These are phyloP conservation scores for Penicillium fuscoglaucum DNA, from an alignment of 2,329 filamentous ascomycete genomes.

Conservation along the genomic window DNA sequence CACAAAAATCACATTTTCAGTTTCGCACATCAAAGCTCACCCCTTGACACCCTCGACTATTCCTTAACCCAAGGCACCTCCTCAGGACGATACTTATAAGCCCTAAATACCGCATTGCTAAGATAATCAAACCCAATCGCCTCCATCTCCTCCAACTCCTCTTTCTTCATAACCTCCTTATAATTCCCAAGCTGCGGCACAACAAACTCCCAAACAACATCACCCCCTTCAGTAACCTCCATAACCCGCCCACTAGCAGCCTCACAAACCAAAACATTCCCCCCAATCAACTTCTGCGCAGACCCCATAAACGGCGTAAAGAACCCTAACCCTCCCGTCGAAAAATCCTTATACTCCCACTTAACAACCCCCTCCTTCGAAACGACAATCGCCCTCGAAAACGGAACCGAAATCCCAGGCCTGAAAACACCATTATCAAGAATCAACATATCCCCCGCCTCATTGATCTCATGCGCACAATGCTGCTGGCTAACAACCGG, in stretches of 20 bases:
- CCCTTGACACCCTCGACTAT: background rate
- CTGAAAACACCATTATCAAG: constrained; percentile 51
- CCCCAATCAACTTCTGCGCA: constrained; percentile 44
- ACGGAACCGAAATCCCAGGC: constrained; percentile 43
- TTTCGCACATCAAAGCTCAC: background rate
- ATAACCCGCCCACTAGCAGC: constrained; percentile 40
- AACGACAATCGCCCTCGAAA: constrained; percentile 47
- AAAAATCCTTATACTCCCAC: constrained; percentile 48
- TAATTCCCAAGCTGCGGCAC: constrained; percentile 46
- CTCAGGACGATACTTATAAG: constrained; percentile 46
- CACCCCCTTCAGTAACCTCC: constrained; percentile 45
- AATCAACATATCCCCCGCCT: constrained; percentile 46
- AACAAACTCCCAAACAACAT: constrained; percentile 49
- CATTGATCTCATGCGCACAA: constrained; percentile 43
- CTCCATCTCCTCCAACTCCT: constrained; percentile 35
- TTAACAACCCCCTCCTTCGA: constrained; percentile 41
- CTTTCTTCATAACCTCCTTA: constrained; percentile 24
- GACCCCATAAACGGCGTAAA: constrained; percentile 53
- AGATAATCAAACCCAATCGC: constrained; percentile 41
- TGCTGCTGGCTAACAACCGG: constrained; percentile 47
- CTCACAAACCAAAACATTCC: constrained; percentile 49
- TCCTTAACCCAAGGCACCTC: constrained; percentile 44
- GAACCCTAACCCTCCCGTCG: constrained; percentile 39
- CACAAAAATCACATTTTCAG: background rate
- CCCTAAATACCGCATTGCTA: constrained; percentile 48